A percentile compares a stretch with the other conserved stretches of the same genome.
Conservation (phyloP, 805 yeast genomes). For the Isabelozyma gotoi region DNA sequence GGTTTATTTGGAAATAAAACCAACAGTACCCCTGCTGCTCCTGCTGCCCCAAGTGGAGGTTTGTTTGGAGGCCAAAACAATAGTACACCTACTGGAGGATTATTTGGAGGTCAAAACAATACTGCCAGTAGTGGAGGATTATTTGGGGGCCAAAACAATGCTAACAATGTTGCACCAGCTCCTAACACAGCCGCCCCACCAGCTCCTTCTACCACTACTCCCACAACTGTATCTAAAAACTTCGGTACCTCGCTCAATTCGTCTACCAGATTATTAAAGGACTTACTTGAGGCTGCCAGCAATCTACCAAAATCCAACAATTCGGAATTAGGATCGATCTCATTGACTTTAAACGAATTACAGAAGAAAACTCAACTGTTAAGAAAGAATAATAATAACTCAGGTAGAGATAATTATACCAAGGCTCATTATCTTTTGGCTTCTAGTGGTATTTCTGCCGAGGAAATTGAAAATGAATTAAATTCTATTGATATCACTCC, state of each 20-base stretch:
- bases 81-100: neutral
- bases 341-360: slow-evolving; percentile 77
- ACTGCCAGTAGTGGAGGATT: neutral
- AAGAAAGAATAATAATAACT: slow-evolving; percentile 38
- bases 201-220: neutral
- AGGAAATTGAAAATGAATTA: slow-evolving; percentile 69
- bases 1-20: neutral
- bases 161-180: neutral
- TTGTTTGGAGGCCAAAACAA: neutral
- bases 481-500: slow-evolving; percentile 21
- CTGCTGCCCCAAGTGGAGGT: neutral
- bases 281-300: slow-evolving; percentile 72
- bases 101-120: neutral
- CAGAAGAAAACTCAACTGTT: slow-evolving; percentile 62
- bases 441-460: slow-evolving; percentile 83
- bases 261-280: slow-evolving; percentile 48
- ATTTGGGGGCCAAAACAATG: neutral
- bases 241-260: slow-evolving; percentile 6
- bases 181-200: neutral
- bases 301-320: slow-evolving; percentile 62
- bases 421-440: slow-evolving; percentile 88
- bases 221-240: slow-evolving; percentile 7
- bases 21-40: too few relatives aligned
- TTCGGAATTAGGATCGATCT: slow-evolving; percentile 76
- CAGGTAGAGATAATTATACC: slow-evolving; percentile 42